Evolutionary conservation across 106 monocot genomes (phyloP).

Genomic region (Apostasia shenzhenica): DNA sequence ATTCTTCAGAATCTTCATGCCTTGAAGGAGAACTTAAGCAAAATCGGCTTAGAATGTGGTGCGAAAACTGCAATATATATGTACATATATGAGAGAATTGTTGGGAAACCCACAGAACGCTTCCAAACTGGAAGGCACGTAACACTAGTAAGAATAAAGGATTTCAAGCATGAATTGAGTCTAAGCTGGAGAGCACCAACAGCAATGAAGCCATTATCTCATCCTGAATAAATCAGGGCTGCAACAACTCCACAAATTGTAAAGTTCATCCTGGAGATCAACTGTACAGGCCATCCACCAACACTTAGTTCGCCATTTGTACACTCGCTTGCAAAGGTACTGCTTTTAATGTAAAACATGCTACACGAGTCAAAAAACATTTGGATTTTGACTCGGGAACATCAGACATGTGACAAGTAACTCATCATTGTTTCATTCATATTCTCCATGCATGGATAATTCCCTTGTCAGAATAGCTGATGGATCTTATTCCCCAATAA

Average conservation of each 20-base stretch:
- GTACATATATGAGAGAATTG: not conserved
- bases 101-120: not conserved
- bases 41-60: not conserved
- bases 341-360: not conserved
- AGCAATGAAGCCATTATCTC: not conserved
- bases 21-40: too few species aligned
- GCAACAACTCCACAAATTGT: not conserved
- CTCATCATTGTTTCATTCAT: not conserved
- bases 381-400: not conserved
- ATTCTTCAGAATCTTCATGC: not conserved
- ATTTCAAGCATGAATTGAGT: not conserved
- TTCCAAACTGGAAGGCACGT: not conserved
- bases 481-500: not conserved
- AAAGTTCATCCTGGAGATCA: too few species aligned
- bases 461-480: not conserved
- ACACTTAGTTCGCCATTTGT: not conserved
- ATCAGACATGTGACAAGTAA: not conserved
- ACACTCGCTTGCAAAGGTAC: not conserved
- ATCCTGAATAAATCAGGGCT: not conserved
- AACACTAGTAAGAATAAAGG: not conserved
- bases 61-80: not conserved
- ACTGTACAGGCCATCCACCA: not conserved
- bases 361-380: not conserved
- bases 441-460: not conserved
- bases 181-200: not conserved